Evolutionary conservation across 345 rosid species (phyloP).

Genomic region (Iberis pinnata): DNA sequence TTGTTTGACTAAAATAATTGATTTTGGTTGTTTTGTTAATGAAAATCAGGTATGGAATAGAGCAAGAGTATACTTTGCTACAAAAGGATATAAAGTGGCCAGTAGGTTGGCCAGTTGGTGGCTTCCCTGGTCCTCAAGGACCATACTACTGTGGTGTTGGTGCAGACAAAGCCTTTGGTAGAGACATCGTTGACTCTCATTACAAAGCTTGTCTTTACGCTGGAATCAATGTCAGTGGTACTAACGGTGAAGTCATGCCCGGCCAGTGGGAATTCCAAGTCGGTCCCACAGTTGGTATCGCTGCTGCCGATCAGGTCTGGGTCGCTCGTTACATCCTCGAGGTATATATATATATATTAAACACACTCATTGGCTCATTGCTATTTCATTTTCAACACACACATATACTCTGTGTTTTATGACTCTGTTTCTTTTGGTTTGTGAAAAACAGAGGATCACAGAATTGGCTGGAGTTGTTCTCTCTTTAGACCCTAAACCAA

Average conservation of each 20-base stretch:
- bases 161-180: constrained; percentile 74
- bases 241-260: constrained; percentile 88
- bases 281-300: constrained; percentile 67
- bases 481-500: constrained; percentile 83
- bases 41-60: constrained; percentile 79
- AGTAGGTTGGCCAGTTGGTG: constrained; percentile 71
- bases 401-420: background rate
- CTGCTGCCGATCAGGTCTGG: constrained; percentile 72
- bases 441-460: constrained; percentile 63
- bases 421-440: constrained; percentile 15
- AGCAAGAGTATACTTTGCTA: constrained; percentile 71
- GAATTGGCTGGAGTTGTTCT: constrained; percentile 68
- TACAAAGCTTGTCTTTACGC: constrained; percentile 86
- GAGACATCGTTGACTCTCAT: constrained; percentile 69
- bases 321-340: constrained; percentile 74
- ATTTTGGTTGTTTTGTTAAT: no score
- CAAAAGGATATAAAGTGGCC: constrained; percentile 64
- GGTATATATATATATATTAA: constrained; percentile 42
- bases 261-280: constrained; percentile 96
- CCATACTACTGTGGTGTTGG: constrained; percentile 83
- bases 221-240: constrained; percentile 66
- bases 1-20: no score
- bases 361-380: background rate
- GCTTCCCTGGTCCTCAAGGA: constrained; percentile 84
- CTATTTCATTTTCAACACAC: background rate